Conservation (phyloP, 345 rosid species). For the Citrus maxima region DNA sequence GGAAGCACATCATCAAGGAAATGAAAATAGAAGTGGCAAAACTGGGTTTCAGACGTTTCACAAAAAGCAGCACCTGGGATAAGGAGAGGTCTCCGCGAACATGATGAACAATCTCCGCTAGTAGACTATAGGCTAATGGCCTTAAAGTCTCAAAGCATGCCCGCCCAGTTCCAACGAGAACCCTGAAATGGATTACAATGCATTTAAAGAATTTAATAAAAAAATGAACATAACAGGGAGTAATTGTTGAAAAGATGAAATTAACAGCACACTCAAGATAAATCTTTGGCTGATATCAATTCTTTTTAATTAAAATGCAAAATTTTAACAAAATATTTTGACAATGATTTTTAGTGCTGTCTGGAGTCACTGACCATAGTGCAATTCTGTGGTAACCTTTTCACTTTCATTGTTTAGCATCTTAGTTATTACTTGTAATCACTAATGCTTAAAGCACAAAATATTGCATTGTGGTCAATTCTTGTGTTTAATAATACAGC, state of each 20-base stretch:
- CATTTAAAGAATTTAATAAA: not conserved
- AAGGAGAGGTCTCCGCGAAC: constrained; percentile 88
- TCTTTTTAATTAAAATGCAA: not conserved
- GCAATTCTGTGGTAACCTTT: not conserved
- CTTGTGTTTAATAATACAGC: not conserved
- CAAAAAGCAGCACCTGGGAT: constrained; percentile 55
- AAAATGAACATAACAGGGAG: not conserved
- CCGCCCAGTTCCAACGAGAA: constrained; percentile 95
- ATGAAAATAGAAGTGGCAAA: not conserved
- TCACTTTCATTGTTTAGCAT: not conserved
- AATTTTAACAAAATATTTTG: not conserved
- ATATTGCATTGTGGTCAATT: too few species aligned
- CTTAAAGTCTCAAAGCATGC: constrained; percentile 97
- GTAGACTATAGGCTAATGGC: constrained; percentile 96
- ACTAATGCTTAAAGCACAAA: not conserved
- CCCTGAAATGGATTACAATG: constrained; percentile 42
- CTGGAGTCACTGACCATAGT: not conserved
- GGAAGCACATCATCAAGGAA: not conserved
- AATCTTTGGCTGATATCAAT: not conserved
- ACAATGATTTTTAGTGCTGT: not conserved
- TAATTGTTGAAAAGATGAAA: not conserved
- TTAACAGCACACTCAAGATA: not conserved
- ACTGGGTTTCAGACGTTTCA: not conserved
- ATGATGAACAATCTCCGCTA: constrained; percentile 99
- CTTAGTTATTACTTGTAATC: not conserved